Evolutionary conservation across 345 rosid genomes (phyloP), one percentile per base, ranked within the genome.

Genomic region (Aegle marmelos): DNA sequence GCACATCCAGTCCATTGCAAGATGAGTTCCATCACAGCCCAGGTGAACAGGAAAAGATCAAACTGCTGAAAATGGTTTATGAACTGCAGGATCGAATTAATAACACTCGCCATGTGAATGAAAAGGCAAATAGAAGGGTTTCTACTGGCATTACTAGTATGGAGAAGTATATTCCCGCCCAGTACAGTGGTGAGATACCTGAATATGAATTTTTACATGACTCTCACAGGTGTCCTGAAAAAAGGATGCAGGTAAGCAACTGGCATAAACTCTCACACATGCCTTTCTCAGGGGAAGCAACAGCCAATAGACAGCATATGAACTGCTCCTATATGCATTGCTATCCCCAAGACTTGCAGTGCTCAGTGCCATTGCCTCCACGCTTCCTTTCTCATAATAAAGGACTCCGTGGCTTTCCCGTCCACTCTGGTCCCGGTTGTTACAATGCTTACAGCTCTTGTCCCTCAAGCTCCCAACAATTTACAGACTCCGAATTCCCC

Each of bases 21-120:
- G 83, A 85, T 81, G 89, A 79, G 78, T 80, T 80, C 73, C 84
- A 75, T 76, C 62, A 70, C 36, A 71, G 70, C 70, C 82, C 87
- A 24, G 77, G 68, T 41, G 91, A 86, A 34, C 84, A 81, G 36
- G 92, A 88, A 69, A 88, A 79, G 84, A 67, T 85, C 79, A 82
- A 81, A 68, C 85, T 91, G 78, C 78, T 90, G 77, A 86, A 79
- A 78, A 83, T 90, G 89, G 81, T 87, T 45, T 68, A 71, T 69
- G 95, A 91, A 76, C 84, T 90, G 78, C 90, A 88, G 81, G 91
- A 87, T 77, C 89, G 85, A 76, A 86, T 90, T 60, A 82, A 77
- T 72, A 84, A 77, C 68, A 54, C 88, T 11, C 64, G 82, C 73
- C 36, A 74, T 75, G 64, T 85, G 77, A 80, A 81, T 68, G 82